phyloP scores from a whole-genome alignment of 2,329 filamentous ascomycete genomes.

The Colletotrichum limetticola region DNA sequence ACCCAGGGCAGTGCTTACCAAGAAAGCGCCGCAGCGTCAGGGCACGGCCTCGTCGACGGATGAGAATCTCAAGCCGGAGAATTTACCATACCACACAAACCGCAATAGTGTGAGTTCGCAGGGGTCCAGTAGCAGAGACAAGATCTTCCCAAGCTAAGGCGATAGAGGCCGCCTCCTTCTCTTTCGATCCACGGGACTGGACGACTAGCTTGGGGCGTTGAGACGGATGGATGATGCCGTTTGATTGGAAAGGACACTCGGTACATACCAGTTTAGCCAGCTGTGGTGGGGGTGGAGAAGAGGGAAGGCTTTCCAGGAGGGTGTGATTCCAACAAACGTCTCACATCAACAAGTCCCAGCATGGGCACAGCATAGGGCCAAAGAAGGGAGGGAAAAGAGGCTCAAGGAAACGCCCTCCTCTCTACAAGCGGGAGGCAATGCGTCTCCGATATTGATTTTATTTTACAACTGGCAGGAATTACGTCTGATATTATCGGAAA shows the following conservation, averaged over 20 bases:
- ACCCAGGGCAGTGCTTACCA: constrained; percentile 49
- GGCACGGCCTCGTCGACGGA: constrained; percentile 38
- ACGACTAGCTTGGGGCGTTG: not conserved
- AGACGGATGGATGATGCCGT: not conserved
- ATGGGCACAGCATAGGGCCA: not conserved
- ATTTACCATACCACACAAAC: constrained; percentile 4
- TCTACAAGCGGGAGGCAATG: not conserved
- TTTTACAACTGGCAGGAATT: not conserved
- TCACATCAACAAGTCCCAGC: not conserved
- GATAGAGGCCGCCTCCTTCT: not conserved
- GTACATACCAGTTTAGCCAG: not conserved
- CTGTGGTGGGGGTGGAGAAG: not conserved
- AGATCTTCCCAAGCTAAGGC: constrained; percentile 13
- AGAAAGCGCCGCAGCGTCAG: constrained; percentile 48
- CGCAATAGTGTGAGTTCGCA: constrained; percentile 31
- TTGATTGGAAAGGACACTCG: not conserved
- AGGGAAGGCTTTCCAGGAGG: not conserved
- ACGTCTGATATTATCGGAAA: not conserved
- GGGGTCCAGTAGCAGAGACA: constrained; percentile 25
- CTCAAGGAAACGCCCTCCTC: not conserved
- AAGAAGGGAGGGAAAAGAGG: not conserved
- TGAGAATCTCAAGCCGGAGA: constrained; percentile 24
- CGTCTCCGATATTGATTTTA: constrained; percentile 4
- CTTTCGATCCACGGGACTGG: not conserved
- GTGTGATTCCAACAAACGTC: not conserved